phyloP scores from a whole-genome alignment of 345 rosid genomes.

The Murraya paniculata region DNA sequence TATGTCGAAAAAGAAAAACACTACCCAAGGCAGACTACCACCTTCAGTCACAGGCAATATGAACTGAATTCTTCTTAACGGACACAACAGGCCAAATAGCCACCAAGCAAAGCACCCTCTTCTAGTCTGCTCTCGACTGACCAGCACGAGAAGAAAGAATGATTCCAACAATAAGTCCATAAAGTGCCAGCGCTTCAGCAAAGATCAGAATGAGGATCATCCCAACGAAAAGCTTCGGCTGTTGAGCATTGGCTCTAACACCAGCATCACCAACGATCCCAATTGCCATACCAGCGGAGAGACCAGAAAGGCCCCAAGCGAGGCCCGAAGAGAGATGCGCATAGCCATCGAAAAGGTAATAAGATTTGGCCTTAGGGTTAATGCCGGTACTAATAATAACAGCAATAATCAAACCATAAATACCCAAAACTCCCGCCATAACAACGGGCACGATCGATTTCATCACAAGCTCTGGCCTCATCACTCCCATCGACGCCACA shows the following conservation, averaged over 20 bases:
- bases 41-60: conserved; percentile 5
- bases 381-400: conserved; percentile 69
- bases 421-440: conserved; percentile 78
- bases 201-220: conserved; percentile 95
- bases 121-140: conserved; percentile 83
- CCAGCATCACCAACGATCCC: conserved; percentile 84
- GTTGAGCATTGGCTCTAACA: conserved; percentile 93
- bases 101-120: neutral
- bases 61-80: conserved; percentile 7
- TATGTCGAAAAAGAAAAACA: neutral
- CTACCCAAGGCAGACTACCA: neutral
- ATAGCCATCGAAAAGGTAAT: conserved; percentile 69
- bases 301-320: conserved; percentile 72
- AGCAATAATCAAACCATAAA: conserved; percentile 67
- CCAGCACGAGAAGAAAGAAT: conserved; percentile 96
- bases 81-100: conserved; percentile 4
- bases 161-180: conserved; percentile 90
- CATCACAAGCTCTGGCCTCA: conserved; percentile 78
- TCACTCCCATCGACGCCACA: conserved; percentile 75
- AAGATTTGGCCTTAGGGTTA: conserved; percentile 69
- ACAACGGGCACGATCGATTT: conserved; percentile 73
- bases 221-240: conserved; percentile 90
- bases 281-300: conserved; percentile 80
- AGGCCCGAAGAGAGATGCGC: conserved; percentile 74
- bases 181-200: conserved; percentile 91